Base-by-base conservation (phyloP, 1,284 basidiomycete species). In the Mycosarcoma mackinlayi region DNA sequence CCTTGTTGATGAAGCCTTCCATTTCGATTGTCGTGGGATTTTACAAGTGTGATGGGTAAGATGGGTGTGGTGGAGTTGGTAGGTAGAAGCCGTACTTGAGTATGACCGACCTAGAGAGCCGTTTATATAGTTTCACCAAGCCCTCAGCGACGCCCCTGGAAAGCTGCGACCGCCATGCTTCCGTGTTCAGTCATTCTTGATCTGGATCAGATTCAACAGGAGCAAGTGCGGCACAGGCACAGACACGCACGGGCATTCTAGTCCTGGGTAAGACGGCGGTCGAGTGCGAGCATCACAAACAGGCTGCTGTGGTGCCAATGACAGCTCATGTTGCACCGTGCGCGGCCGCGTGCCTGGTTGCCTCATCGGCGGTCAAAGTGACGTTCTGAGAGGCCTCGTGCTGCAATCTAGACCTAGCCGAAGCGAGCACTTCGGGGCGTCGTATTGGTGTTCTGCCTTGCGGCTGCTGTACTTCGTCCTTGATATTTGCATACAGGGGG, bases 1-100 rank as follows among this genome's bases (percentile, higher is more conserved):
- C 75, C 62, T 77, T 69, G 69, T 77, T 75, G 54, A 77, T 62
- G 61, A 77, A 69, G 24, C 53, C 49, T 31, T 75, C 72, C 75
- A 77, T 77, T 18, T n/a, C 73, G 67, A 50, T n/a, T n/a, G n/a
- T n/a, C n/a, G n/a, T n/a, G n/a, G n/a, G n/a, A n/a, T n/a, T n/a
- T n/a, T n/a, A 30, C 13, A 24, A 7, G 18, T 8, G 3, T 25
- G 25, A n/a, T 49, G 21, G n/a, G 23, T 21, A 11, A 14, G 24
- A 7, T 40, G 39, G 5, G 19, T 44, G 40, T 24, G 27, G 31
- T 27, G 24, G 6, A 14, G 30, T 16, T 27, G 11, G 11, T 18
- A n/a, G n/a, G n/a, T n/a, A n/a, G n/a, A n/a, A n/a, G n/a, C n/a
- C n/a, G n/a, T n/a, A n/a, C n/a, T n/a, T n/a, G n/a, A n/a, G n/a